Evolutionary conservation across 176 grass and related monocot species (phyloP), one percentile per base, ranked within the genome.

Genomic region (Rhynchospora breviuscula): DNA sequence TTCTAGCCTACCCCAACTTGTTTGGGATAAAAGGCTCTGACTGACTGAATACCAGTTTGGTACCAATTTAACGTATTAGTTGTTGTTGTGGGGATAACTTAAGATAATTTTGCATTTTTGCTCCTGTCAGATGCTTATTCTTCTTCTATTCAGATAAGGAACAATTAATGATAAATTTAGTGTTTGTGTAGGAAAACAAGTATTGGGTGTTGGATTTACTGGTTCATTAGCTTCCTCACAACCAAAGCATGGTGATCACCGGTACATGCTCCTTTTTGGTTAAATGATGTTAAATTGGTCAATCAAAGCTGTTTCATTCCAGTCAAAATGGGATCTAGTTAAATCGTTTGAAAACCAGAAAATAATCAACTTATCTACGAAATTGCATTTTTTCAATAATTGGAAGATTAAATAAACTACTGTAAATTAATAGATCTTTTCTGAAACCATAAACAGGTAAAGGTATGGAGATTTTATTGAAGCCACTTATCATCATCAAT

Each of bases 161-260:
- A n/a, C 23, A 54, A 54, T 76, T 76, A 29, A 76, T 54, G 5
- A 14, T 76, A 29, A 19, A 54, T 54, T 53, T 47, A 76, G 10
- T 87, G 17, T 46, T 44, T 83, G 25, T 79, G 3, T 70, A 98
- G 92, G 95, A 85, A 63, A 75, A 47, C 87, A 79, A 90, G 92
- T 98, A 65, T 82, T 98, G 75, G 95, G 92, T 79, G 89, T 98
- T 74, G 91, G 92, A 82, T 98, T 95, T 89, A 90, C 91, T 78
- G 95, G 95, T 14, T 93, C 95, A 85, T 79, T 98, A 81, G 95
- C 91, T 86, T 93, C 86, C 85, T 75, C 89, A 70, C 85, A 85
- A 66, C 87, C 91, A 82, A 98, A 95, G 89, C 91, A 68, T 45
- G 95, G 95, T 18, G 95, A 91, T 67, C 92, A 98, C 69, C 89